Base-by-base conservation (phyloP, 164 flowering plant species). In the Hamamelis virginiana region DNA sequence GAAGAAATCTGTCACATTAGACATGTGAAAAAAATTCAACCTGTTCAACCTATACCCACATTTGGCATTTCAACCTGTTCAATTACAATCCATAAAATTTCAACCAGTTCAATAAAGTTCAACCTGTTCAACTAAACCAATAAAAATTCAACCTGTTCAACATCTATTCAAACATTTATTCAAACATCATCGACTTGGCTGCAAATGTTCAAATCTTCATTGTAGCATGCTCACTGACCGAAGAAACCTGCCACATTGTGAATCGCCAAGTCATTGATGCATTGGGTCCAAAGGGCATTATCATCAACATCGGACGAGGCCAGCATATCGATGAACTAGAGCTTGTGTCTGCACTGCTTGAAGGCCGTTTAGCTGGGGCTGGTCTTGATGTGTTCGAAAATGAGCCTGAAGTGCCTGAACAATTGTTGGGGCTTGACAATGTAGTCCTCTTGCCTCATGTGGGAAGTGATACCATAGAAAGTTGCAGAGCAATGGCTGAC, bases 181-280 rank as follows among this genome's bases (percentile, higher is more conserved):
- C 91, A 0, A 81, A 67, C 46, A 73, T 91, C 16, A 55, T 79
- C 9, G 91, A 89, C 55, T 78, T 93, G 72, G 98, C 95, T 19
- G 47, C 85, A 22, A 81, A 84, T 70, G 81, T 85, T 63, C 70
- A 86, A 12, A 85, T 93, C 58, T 87, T 93, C 5, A 74, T 91
- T 19, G 83, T 91, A 26, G 86, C 97, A 13, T 91, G 98, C 74
- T 65, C 97, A 19, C 74, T 93, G 4, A 86, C 91, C 0, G 83
- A 83, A 59, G 90, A 89, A 77, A 93, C 98, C 9, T 83, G 59
- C 22, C 91, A 87, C 74, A 86, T 93, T 48, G 68, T 88, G 74
- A 85, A 91, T 63, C 88, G 92, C 6, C 82, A 80, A 69, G 97
- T 91, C 46, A 84, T 93, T 2, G 83, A 91, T 58, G 87, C 90